Evolutionary conservation across 169 alveolate species (phyloP), one percentile per base, ranked within the genome.

Genomic region (Cryptosporidium sp.): DNA sequence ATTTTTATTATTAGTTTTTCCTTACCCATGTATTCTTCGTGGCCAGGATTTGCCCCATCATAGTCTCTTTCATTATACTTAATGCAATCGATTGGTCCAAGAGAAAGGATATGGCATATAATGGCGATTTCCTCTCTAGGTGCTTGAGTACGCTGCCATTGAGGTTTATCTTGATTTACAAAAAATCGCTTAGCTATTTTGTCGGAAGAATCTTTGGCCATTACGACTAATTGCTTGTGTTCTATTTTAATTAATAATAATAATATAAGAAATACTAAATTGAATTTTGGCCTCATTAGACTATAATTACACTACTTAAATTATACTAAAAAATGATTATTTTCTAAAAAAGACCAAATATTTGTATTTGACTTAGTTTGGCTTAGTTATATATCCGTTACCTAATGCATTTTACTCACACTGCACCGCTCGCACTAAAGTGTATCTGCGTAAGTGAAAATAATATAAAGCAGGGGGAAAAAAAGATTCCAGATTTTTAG

Each of bases 61-160:
- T 26, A 7, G 23, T 80, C 89, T 48, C 89, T 80, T 23, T 80
- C 89, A 39, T 61, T n/a, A 65, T 62, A 80, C 23, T 80, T 80
- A 18, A 45, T 69, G n/a, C 89, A 80, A 14, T 80, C 75, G 23
- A 65, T 65, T 10, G 75, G 73, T 18, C 75, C 75, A 37, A 59
- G 69, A n/a, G 89, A 80, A 62, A 80, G 89, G 10, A 80, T 43
- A 65, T 80, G 89, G 62, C 89, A 80, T 26, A 80, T 41, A 61
- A 80, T 80, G 4, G 89, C 89, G 39, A 80, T 80, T 65, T 80
- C 89, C 39, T 80, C 89, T 29, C 89, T 80, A 8, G 89, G 89
- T 37, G 89, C 89, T 12, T 62, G 89, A 2, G 89, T 80, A 43
- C 89, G 89, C 14, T 80, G 80, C 89, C 89, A 80, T 37, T 62